Percentiles rank a stretch among this genome's conserved stretches.
Conservation (phyloP, 2,329 filamentous ascomycete genomes). For the Talaromyces sp. region DNA sequence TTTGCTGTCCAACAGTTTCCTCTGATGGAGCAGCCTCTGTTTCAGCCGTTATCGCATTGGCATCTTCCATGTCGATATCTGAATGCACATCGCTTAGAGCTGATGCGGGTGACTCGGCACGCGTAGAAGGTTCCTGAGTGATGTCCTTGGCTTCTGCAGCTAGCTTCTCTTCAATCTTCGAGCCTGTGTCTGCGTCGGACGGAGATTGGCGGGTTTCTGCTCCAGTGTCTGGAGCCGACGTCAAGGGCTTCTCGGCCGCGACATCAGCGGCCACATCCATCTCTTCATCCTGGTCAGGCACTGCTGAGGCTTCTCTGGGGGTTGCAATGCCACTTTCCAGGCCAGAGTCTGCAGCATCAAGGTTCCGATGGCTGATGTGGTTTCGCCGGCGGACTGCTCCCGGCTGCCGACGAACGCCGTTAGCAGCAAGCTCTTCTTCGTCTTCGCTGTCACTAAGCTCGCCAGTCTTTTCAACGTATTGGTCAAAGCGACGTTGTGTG, state of each 20-base stretch:
- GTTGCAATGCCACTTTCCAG: slow-evolving; percentile 53
- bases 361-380: slow-evolving; percentile 62
- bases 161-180: slow-evolving; percentile 34
- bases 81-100: slow-evolving; percentile 26
- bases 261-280: slow-evolving; percentile 37
- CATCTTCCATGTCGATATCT: slow-evolving; percentile 40
- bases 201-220: slow-evolving; percentile 30
- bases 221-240: slow-evolving; percentile 31
- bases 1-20: slow-evolving; percentile 27
- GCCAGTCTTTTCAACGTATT: slow-evolving; percentile 70
- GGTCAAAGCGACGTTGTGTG: slow-evolving; percentile 80
- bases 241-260: slow-evolving; percentile 44
- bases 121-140: slow-evolving; percentile 33
- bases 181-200: slow-evolving; percentile 32
- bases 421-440: slow-evolving; percentile 69
- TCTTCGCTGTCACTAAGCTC: slow-evolving; percentile 89
- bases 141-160: slow-evolving; percentile 33
- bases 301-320: slow-evolving; percentile 44
- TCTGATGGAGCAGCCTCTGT: slow-evolving; percentile 24
- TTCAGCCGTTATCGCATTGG: slow-evolving; percentile 24
- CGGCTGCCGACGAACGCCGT: slow-evolving; percentile 66
- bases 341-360: slow-evolving; percentile 55
- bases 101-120: slow-evolving; percentile 32
- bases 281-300: slow-evolving; percentile 48
- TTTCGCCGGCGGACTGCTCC: slow-evolving; percentile 52